A percentile compares a stretch with the other conserved stretches of the same genome.
phyloP scores from a whole-genome alignment of 306 rosid species.

The Cucumis cinereus region DNA sequence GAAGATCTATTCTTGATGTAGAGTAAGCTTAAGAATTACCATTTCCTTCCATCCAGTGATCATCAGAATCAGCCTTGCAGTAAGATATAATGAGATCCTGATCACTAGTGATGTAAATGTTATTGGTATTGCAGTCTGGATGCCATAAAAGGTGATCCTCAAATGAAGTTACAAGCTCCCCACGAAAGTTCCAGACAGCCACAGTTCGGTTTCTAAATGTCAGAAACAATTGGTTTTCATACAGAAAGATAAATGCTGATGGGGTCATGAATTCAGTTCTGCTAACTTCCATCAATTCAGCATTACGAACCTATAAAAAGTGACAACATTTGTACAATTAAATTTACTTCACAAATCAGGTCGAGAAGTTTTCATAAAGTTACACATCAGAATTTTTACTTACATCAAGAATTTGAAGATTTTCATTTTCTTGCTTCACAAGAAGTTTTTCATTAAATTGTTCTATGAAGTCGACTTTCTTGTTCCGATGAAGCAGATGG shows the following conservation, averaged over 20 bases:
- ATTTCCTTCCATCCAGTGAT: constrained; percentile 67
- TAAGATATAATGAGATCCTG: constrained; percentile 90
- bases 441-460: constrained; percentile 96
- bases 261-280: constrained; percentile 83
- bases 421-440: constrained; percentile 93
- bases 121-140: constrained; percentile 90
- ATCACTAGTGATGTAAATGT: constrained; percentile 84
- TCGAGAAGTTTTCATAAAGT: background rate
- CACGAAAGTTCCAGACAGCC: constrained; percentile 91
- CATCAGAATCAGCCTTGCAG: constrained; percentile 86
- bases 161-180: constrained; percentile 88
- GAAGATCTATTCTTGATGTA: background rate
- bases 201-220: constrained; percentile 79
- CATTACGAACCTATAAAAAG: constrained; percentile 53
- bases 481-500: constrained; percentile 80
- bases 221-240: constrained; percentile 80
- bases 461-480: constrained; percentile 92
- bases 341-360: constrained; percentile 3
- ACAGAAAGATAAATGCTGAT: constrained; percentile 79
- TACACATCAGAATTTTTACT: constrained; percentile 9
- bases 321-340: background rate
- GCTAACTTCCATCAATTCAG: constrained; percentile 62
- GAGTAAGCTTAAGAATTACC: constrained; percentile 26
- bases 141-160: constrained; percentile 96
- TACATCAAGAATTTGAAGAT: constrained; percentile 91